Evolutionary conservation across 2,329 filamentous ascomycete species (phyloP), one percentile per base, ranked within the genome.

Genomic region (Phoma sp.): DNA sequence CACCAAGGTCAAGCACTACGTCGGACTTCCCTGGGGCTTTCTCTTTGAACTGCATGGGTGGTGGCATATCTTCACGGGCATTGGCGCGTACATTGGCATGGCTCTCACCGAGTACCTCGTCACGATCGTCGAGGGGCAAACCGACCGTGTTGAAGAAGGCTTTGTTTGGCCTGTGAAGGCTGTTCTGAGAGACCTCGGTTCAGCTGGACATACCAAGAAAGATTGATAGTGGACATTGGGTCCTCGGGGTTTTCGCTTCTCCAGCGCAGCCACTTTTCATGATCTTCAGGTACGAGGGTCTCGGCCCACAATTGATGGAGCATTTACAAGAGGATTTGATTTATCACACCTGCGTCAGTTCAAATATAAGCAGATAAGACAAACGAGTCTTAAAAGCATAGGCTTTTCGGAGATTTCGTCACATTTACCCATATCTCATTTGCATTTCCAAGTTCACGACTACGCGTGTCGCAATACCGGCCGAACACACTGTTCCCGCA

Each of bases 41-140:
- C 31, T 84, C 0, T 67, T 87, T 4, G 85, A 87, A 71, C 64
- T 87, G 13, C 85, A 87, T 63, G 85, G 84, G 1, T 87, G 84
- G 85, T 88, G 85, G 85, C 85, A 88, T 62, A 71, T 87, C 15
- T 72, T 86, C 24, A 88, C 85, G 0, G 85, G 83, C 0, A 73
- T 84, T 19, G 80, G 82, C 0, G 83, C 84, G 4, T 78, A 77
- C 22, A 65, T 70, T 2, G 74, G 74, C 17, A 76, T 76, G 71
- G 72, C 73, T 29, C 51, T 75, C 2, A 70, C 71, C 0, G 73
- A 76, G 61, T 74, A 74, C 38, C 63, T 76, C 7, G 70, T 73
- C 25, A 74, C 72, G 0, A 61, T 71, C 7, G 62, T 70, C 19
- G 68, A 71, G 21, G 69, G 65, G 6, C 61, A 61, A 35, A 68